Percentiles rank a stretch among this genome's conserved stretches.
Conservation (phyloP, 1,284 basidiomycete genomes). For the Ceratobasidium sp. region DNA sequence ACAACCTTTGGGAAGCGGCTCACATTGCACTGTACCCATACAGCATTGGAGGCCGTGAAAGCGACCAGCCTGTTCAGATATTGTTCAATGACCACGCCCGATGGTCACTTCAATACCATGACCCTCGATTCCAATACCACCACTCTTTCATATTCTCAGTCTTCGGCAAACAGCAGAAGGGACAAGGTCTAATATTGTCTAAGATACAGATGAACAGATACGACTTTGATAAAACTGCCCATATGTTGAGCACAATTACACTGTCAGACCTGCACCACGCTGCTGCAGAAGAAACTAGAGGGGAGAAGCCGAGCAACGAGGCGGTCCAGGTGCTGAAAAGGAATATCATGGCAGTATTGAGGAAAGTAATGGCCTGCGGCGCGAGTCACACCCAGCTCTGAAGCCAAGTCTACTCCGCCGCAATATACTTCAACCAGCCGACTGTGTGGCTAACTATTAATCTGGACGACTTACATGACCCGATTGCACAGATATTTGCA, state of each 20-base stretch:
- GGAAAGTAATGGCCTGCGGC: slow-evolving; percentile 48
- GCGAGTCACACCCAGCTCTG: slow-evolving; percentile 48
- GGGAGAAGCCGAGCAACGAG: not conserved
- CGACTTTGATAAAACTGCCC: slow-evolving; percentile 34
- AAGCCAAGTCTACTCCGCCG: slow-evolving; percentile 55
- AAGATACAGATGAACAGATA: slow-evolving; percentile 46
- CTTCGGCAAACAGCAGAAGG: slow-evolving; percentile 56
- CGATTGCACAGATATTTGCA: slow-evolving; percentile 58
- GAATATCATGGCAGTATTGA: slow-evolving; percentile 37
- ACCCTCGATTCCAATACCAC: slow-evolving; percentile 56
- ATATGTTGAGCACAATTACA: slow-evolving; percentile 13
- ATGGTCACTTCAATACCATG: slow-evolving; percentile 59
- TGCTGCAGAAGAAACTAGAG: slow-evolving; percentile 46
- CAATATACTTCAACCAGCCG: slow-evolving; percentile 47
- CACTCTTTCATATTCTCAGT: slow-evolving; percentile 57
- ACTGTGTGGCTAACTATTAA: slow-evolving; percentile 55
- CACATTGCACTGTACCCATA: slow-evolving; percentile 62
- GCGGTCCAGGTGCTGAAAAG: slow-evolving; percentile 39
- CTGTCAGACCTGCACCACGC: slow-evolving; percentile 44
- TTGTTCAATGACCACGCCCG: slow-evolving; percentile 56
- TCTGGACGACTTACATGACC: slow-evolving; percentile 55
- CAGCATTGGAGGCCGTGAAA: slow-evolving; percentile 59
- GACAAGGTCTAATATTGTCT: slow-evolving; percentile 44
- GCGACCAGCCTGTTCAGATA: slow-evolving; percentile 49
- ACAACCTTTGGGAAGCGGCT: slow-evolving; percentile 54